phyloP scores from a whole-genome alignment of 2,329 filamentous ascomycete species.

The Phaeosphaeriaceae sp. region DNA sequence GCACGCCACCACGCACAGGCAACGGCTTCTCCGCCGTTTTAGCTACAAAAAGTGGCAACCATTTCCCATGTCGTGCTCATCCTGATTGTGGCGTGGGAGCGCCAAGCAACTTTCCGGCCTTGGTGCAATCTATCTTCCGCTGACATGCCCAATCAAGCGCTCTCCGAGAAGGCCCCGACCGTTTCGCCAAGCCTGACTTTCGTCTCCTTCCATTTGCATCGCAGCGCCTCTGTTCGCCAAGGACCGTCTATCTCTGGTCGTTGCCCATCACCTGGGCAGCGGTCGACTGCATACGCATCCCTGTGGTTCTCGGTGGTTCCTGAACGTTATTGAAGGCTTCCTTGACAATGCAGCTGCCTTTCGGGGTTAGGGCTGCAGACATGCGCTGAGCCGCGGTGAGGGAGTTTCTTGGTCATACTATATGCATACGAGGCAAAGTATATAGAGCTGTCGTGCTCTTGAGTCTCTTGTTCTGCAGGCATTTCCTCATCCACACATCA shows the following conservation, averaged over 20 bases:
- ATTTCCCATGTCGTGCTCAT: conserved; percentile 3
- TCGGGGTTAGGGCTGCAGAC: conserved; percentile 19
- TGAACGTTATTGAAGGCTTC: conserved; percentile 14
- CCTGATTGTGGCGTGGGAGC: conserved; percentile 21
- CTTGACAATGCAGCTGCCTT: conserved; percentile 29
- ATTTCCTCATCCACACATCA: conserved; percentile 14
- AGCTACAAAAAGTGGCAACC: not conserved
- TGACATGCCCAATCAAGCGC: conserved; percentile 35
- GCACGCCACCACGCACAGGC: not conserved
- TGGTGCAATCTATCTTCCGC: conserved; percentile 13
- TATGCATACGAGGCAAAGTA: conserved; percentile 19
- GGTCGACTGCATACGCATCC: conserved; percentile 11
- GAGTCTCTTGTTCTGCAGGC: conserved; percentile 8
- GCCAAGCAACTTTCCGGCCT: conserved; percentile 18
- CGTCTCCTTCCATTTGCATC: conserved; percentile 31
- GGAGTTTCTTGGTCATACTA: conserved; percentile 6
- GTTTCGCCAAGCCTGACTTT: not conserved
- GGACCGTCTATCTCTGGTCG: conserved; percentile 9
- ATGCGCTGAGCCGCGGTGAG: conserved; percentile 5
- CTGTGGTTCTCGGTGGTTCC: conserved; percentile 19
- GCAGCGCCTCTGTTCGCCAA: conserved; percentile 13
- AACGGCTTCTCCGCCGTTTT: not conserved
- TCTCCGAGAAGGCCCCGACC: conserved; percentile 5
- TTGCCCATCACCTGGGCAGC: conserved; percentile 19
- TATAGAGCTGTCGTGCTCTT: conserved; percentile 20